Conservation (phyloP, 129 eudicot genomes). For the Flaveria sonorensis region DNA sequence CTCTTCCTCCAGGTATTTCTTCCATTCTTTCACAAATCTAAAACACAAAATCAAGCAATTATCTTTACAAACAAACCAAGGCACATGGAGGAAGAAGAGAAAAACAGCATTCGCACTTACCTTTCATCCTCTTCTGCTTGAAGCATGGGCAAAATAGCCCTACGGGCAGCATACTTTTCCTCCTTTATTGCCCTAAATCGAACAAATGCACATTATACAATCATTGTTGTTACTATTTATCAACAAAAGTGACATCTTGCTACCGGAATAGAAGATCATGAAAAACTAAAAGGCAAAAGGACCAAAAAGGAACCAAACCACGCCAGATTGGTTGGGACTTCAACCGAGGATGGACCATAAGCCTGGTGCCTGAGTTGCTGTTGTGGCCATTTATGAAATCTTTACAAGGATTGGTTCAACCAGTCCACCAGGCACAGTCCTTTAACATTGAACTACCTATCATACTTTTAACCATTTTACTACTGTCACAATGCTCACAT, state of each 20-base stretch:
- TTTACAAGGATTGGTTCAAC: not conserved
- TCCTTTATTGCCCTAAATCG: slow-evolving; percentile 76
- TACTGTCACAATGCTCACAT: not conserved
- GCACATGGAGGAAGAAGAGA: not conserved
- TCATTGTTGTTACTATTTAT: not conserved
- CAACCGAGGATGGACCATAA: not conserved
- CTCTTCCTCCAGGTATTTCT: slow-evolving; percentile 79
- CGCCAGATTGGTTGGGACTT: not conserved
- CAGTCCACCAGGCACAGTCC: not conserved
- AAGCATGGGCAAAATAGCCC: slow-evolving; percentile 87
- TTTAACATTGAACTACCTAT: not conserved
- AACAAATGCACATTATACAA: not conserved
- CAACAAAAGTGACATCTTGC: not conserved
- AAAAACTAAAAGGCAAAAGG: not conserved
- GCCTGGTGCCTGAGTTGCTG: not conserved
- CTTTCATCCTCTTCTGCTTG: slow-evolving; percentile 99
- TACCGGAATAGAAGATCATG: not conserved
- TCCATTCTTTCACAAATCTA: slow-evolving; percentile 96
- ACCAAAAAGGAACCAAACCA: not conserved
- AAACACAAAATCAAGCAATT: slow-evolving; percentile 8
- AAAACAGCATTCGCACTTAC: slow-evolving; percentile 34
- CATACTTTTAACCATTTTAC: not conserved
- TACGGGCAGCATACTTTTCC: slow-evolving; percentile 84
- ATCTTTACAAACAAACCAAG: not conserved
- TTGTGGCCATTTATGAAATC: not conserved